Percentiles rank a stretch among this genome's conserved stretches.
Conservation (phyloP, 306 rosid genomes). For the Quercus berberidifolia region DNA sequence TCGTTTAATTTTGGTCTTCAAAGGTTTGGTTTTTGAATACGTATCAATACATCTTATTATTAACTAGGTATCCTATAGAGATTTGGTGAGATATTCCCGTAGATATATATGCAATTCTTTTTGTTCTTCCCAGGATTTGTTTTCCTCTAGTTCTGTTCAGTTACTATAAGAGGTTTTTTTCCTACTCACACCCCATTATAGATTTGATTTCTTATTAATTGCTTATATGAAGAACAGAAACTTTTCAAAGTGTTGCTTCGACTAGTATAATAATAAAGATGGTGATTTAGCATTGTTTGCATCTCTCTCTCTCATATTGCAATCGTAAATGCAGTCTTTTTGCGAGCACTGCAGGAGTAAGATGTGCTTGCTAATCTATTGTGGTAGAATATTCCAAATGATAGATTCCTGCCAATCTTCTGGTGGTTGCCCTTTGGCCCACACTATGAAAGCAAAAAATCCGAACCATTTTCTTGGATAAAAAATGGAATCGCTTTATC, state of each 20-base stretch:
- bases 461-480: too few relatives aligned
- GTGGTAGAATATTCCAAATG: too few relatives aligned
- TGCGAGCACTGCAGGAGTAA: too few relatives aligned
- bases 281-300: not conserved
- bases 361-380: too few relatives aligned
- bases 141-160: slow-evolving; percentile 33
- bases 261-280: slow-evolving; percentile 1
- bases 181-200: not conserved
- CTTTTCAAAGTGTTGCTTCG: not conserved
- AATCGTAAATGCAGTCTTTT: too few relatives aligned
- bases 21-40: slow-evolving; percentile 47
- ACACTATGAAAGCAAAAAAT: too few relatives aligned
- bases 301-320: not conserved
- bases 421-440: too few relatives aligned
- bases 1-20: slow-evolving; percentile 33
- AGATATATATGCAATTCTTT: slow-evolving; percentile 56
- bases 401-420: too few relatives aligned
- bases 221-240: not conserved
- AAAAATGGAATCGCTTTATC: too few relatives aligned
- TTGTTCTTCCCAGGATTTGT: slow-evolving; percentile 27
- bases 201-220: slow-evolving; percentile 1
- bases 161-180: not conserved
- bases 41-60: slow-evolving; percentile 12
- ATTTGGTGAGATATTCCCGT: slow-evolving; percentile 46
- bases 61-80: slow-evolving; percentile 23